phyloP scores from a whole-genome alignment of 768 basidiomycete species.

The Pleurotus pulmonarius region DNA sequence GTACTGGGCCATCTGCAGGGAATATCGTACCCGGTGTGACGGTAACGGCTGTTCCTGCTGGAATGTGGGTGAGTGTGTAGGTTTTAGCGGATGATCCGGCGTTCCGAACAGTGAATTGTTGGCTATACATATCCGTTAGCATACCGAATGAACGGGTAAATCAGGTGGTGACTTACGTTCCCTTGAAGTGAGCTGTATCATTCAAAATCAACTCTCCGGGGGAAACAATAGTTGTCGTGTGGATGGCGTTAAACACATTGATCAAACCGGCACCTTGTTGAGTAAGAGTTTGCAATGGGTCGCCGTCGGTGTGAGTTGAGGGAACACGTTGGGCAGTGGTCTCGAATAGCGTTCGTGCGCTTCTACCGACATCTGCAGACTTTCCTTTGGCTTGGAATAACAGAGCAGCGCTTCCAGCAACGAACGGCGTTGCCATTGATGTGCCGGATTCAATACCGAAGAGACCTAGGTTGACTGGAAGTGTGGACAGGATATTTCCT shows the following conservation, averaged over 20 bases:
- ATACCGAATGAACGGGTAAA: conserved; percentile 1
- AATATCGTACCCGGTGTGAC: conserved; percentile 26
- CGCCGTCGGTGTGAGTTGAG: conserved; percentile 42
- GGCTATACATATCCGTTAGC: conserved; percentile 21
- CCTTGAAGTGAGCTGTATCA: conserved; percentile 55
- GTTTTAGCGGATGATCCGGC: conserved; percentile 35
- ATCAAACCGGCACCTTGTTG: conserved; percentile 57
- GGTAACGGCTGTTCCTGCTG: conserved; percentile 54
- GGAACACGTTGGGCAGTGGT: conserved; percentile 42
- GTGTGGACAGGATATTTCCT: conserved; percentile 45
- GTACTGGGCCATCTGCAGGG: conserved; percentile 29
- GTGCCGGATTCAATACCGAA: conserved; percentile 41
- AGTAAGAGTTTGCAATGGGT: conserved; percentile 46
- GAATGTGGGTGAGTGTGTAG: conserved; percentile 47
- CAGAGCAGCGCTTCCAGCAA: conserved; percentile 43
- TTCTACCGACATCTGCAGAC: conserved; percentile 20
- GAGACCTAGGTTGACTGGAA: conserved; percentile 35
- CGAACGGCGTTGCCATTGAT: conserved; percentile 41
- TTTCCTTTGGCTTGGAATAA: conserved; percentile 38
- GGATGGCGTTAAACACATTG: conserved; percentile 55
- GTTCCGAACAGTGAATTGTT: conserved; percentile 51
- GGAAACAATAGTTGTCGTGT: conserved; percentile 45
- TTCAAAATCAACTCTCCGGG: conserved; percentile 61
- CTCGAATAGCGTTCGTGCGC: conserved; percentile 34
- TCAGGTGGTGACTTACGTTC: conserved; percentile 26